Evolutionary conservation across 352 stramenopile genomes (phyloP), one percentile per base, ranked within the genome.

Genomic region (Globisporangium ultimum): DNA sequence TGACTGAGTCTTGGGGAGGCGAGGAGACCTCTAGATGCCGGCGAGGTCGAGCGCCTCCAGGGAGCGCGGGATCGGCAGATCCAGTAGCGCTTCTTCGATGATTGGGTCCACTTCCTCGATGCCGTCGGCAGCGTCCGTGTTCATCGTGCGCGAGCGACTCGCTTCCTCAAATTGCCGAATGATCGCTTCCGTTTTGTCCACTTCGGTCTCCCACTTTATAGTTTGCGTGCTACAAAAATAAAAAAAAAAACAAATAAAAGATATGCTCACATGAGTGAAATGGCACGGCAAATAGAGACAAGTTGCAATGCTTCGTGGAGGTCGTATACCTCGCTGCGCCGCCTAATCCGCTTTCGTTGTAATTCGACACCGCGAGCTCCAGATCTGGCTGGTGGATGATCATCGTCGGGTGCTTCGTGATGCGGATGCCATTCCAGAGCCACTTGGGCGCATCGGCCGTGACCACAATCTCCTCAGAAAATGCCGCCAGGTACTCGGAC

Each of bases 351-450:
- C 68, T 62, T 22, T 88, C 80, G 38, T 70, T 66, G 15, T 61
- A 67, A 10, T 53, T 76, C 21, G 65, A 54, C 3, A 64, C 58
- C 12, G 70, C 48, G 8, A 79, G 56, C 56, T 90, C 81, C 43
- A 88, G 71, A 49, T 90, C 80, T 1, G 80, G 80, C 53, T 93
- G 83, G 59, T 87, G 79, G 49, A 95, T 85, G 64, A 91, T 90
- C 80, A 95, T 91, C 10, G 85, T 93, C 55, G 85, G 85, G 67
- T 95, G 85, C 58, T 95, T 95, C 7, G 80, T 70, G 48, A 95
- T 84, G 17, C 86, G 76, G 17, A 91, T 51, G 48, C 84, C 86
- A 57, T 93, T 92, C 86, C 86, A 95, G 7, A 95, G 75, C 86
- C 86, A 95, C 36, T 78, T 72, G 15, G 86, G 86, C 8, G 84